Conservation (phyloP, 2,329 filamentous ascomycete genomes). For the Colletotrichum sp. region DNA sequence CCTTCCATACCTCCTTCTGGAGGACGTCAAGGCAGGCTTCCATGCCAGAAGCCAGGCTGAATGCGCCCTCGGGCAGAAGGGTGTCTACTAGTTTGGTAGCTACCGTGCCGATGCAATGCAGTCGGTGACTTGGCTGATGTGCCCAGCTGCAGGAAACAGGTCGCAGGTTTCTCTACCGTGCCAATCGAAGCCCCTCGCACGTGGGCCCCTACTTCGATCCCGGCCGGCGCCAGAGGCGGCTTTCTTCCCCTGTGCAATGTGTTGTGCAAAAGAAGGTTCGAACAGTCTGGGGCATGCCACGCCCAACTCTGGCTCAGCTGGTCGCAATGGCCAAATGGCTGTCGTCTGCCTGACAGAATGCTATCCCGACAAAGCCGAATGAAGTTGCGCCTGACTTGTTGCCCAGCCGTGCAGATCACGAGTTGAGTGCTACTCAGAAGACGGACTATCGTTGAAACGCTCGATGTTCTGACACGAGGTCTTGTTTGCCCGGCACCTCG, state of each 20-base stretch:
- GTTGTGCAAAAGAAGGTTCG: not conserved
- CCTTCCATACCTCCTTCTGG: not conserved
- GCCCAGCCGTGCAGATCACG: not conserved
- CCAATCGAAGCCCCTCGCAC: not conserved
- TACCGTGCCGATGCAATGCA: not conserved
- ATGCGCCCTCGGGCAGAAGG: not conserved
- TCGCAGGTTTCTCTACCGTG: not conserved
- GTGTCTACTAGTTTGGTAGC: not conserved
- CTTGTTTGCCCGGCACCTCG: not conserved
- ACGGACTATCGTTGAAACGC: not conserved
- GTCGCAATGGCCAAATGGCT: not conserved
- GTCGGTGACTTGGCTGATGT: not conserved
- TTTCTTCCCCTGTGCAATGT: not conserved
- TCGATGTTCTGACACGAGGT: not conserved
- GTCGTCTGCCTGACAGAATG: not conserved
- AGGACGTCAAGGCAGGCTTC: not conserved
- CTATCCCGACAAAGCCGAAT: not conserved
- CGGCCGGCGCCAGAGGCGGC: constrained; percentile 6
- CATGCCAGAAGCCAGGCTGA: not conserved
- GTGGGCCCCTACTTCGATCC: not conserved
- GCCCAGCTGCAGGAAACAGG: not conserved
- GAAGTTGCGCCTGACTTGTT: not conserved
- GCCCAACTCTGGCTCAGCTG: not conserved
- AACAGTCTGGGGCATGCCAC: not conserved
- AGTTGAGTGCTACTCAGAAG: not conserved